Conservation (phyloP, 2,329 filamentous ascomycete genomes). For the Neurospora sp. region DNA sequence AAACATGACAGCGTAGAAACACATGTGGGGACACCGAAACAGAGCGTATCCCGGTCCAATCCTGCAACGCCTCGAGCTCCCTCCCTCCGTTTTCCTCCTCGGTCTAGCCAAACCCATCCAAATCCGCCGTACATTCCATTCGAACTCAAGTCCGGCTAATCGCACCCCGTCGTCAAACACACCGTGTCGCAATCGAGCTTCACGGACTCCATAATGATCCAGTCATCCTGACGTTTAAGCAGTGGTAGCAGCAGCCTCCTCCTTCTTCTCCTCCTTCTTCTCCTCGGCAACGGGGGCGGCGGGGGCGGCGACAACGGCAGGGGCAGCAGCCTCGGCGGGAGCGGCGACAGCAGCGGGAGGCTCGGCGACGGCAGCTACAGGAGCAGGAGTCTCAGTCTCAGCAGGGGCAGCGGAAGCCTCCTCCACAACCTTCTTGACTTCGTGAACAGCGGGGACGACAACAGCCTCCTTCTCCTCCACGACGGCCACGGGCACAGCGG, state of each 20-base stretch:
- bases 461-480: background rate
- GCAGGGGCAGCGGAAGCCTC: background rate
- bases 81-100: background rate
- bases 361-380: background rate
- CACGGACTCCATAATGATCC: background rate
- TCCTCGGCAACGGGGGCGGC: constrained; percentile 13
- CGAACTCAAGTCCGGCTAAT: background rate
- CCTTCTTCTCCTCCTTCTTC: constrained; percentile 11
- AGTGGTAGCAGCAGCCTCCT: constrained; percentile 3
- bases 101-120: background rate
- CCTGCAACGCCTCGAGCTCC: background rate
- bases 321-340: constrained; percentile 7
- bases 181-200: background rate
- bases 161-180: background rate
- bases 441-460: background rate
- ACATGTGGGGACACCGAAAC: background rate
- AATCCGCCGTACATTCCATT: background rate
- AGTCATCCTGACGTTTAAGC: constrained; percentile 2
- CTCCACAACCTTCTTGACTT: background rate
- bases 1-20: background rate
- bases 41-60: background rate
- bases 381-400: background rate
- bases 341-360: background rate
- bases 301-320: constrained; percentile 19
- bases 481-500: background rate